Conservation (phyloP, 192 early-diverging fungal species). For the Coemansia sp. region DNA sequence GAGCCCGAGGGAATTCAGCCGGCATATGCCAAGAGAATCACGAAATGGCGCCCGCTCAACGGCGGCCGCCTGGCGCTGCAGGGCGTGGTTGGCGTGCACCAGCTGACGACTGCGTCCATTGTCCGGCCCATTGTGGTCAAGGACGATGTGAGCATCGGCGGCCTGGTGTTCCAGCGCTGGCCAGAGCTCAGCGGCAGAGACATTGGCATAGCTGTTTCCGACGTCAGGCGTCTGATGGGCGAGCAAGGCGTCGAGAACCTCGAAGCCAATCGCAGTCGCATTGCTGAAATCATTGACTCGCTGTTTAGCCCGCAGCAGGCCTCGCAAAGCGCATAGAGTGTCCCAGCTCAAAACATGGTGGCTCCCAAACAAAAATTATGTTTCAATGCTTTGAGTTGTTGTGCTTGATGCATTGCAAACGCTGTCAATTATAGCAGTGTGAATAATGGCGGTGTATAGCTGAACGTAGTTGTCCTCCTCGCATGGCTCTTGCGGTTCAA, state of each 20-base stretch:
- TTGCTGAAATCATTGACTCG: constrained; percentile 22
- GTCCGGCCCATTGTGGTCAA: constrained; percentile 13
- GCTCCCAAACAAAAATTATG: too few relatives aligned
- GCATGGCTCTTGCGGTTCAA: too few relatives aligned
- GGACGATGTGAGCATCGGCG: constrained; percentile 40
- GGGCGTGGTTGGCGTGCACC: constrained; percentile 30
- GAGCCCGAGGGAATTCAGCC: constrained; percentile 15
- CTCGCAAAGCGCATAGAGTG: background rate
- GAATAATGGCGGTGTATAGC: too few relatives aligned
- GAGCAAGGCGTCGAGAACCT: constrained; percentile 28
- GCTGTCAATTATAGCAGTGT: too few relatives aligned
- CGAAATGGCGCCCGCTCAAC: constrained; percentile 28
- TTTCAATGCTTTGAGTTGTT: too few relatives aligned
- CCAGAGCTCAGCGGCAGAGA: constrained; percentile 34
- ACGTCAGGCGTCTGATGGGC: constrained; percentile 22
- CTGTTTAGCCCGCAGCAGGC: constrained; percentile 6
- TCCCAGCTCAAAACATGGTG: too few relatives aligned
- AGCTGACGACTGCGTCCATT: constrained; percentile 25
- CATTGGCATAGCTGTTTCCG: constrained; percentile 28
- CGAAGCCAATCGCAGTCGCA: constrained; percentile 24
- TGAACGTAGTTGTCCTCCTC: too few relatives aligned
- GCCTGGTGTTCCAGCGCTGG: constrained; percentile 38
- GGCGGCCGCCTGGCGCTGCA: constrained; percentile 20
- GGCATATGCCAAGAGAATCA: constrained; percentile 12
- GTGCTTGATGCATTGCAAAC: too few relatives aligned